Evolutionary conservation across 2,329 filamentous ascomycete genomes (phyloP).

Genomic region (Neopestalotiopsis sp.): DNA sequence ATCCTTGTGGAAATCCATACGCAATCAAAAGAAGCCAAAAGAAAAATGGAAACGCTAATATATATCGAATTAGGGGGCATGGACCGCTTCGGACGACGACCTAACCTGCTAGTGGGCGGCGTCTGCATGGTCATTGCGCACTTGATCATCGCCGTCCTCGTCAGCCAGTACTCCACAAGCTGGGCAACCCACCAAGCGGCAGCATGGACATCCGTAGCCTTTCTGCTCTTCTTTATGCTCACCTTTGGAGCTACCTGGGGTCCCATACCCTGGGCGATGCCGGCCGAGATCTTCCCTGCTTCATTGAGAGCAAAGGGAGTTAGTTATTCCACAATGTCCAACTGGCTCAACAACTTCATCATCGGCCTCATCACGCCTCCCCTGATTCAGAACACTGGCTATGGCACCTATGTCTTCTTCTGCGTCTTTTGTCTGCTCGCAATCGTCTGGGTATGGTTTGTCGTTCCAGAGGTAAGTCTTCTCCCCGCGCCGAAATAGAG

Average conservation of each 20-base stretch:
- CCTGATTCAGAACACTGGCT: neutral
- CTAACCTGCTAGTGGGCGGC: slow-evolving; percentile 48
- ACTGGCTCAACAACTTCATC: slow-evolving; percentile 13
- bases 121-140: slow-evolving; percentile 54
- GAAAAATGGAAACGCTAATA: too few species aligned
- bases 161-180: slow-evolving; percentile 50
- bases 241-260: slow-evolving; percentile 30
- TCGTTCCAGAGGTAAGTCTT: neutral
- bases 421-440: neutral
- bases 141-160: slow-evolving; percentile 56
- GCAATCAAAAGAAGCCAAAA: too few species aligned
- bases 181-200: slow-evolving; percentile 52
- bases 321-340: neutral
- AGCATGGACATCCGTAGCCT: slow-evolving; percentile 60
- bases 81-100: slow-evolving; percentile 51
- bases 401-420: neutral
- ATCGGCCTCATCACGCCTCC: neutral
- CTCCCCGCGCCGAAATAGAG: neutral
- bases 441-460: slow-evolving; percentile 3
- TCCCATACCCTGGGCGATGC: neutral
- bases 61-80: slow-evolving; percentile 33
- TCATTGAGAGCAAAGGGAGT: neutral
- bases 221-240: slow-evolving; percentile 35
- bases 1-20: too few species aligned
- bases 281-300: slow-evolving; percentile 3